Percentiles rank a stretch among this genome's conserved stretches.
Conservation (phyloP, 805 yeast genomes). For the Starmerella tilneyi region DNA sequence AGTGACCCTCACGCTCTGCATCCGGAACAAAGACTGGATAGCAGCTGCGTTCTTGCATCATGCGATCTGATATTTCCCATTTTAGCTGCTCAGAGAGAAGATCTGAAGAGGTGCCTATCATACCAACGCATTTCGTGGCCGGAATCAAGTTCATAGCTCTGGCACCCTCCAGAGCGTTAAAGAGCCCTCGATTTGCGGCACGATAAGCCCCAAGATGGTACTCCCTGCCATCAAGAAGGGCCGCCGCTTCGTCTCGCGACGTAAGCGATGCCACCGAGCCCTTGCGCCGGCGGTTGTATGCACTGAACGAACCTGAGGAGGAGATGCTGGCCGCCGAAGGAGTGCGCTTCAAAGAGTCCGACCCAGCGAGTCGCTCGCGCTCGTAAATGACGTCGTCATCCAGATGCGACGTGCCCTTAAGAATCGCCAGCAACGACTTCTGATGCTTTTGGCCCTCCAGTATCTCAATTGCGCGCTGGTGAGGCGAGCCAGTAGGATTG, state of each 20-base stretch:
- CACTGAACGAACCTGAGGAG: not conserved
- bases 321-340: not conserved
- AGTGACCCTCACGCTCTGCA: constrained; percentile 77
- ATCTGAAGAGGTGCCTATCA: constrained; percentile 85
- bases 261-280: constrained; percentile 8
- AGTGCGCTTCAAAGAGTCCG: not conserved
- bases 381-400: constrained; percentile 19
- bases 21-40: constrained; percentile 66
- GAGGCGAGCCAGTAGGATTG: not conserved
- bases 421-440: not conserved
- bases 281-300: constrained; percentile 4
- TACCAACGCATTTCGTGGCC: constrained; percentile 69
- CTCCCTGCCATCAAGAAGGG: constrained; percentile 28
- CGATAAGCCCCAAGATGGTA: constrained; percentile 47
- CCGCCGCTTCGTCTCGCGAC: constrained; percentile 4
- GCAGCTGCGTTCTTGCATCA: constrained; percentile 38
- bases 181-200: constrained; percentile 80
- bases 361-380: constrained; percentile 6
- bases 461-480: not conserved
- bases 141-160: constrained; percentile 30
- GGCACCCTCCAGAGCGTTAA: constrained; percentile 68
- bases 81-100: constrained; percentile 52
- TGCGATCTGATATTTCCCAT: constrained; percentile 40
- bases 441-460: constrained; percentile 3
- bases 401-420: constrained; percentile 3